Evolutionary conservation across 192 early-diverging fungal species (phyloP).

Genomic region (Rhizoclosmatium sp.): DNA sequence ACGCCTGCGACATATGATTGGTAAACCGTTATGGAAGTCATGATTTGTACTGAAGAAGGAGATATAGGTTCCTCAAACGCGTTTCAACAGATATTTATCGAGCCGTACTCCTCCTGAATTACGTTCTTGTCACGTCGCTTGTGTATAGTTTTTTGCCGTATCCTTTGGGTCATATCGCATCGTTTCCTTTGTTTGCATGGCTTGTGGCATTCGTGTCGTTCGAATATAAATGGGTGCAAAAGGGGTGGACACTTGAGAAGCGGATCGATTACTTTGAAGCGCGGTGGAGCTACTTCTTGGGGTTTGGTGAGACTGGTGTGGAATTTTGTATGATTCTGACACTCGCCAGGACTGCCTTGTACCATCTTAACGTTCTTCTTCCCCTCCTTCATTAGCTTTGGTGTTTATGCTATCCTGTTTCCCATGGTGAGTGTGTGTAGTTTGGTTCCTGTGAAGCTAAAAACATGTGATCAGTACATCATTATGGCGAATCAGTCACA

Average conservation of each 20-base stretch:
- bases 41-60: neutral
- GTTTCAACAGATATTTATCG: conserved; percentile 57
- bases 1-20: conserved; percentile 43
- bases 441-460: neutral
- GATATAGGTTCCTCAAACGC: conserved; percentile 39
- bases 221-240: conserved; percentile 63
- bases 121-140: conserved; percentile 41
- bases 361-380: conserved; percentile 59
- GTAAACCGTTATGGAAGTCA: conserved; percentile 3
- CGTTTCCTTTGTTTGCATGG: conserved; percentile 56
- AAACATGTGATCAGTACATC: conserved; percentile 47
- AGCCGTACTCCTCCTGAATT: conserved; percentile 55
- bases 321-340: neutral
- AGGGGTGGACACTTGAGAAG: conserved; percentile 61
- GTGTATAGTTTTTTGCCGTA: conserved; percentile 46
- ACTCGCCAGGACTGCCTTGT: conserved; percentile 49
- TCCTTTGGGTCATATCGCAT: conserved; percentile 43
- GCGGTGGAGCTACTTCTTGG: conserved; percentile 67
- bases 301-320: conserved; percentile 59
- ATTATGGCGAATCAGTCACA: conserved; percentile 61
- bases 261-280: conserved; percentile 64
- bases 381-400: conserved; percentile 52
- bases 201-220: conserved; percentile 57
- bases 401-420: conserved; percentile 59
- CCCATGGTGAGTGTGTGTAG: conserved; percentile 50